Percentiles rank a stretch among this genome's conserved stretches.
Evolutionary conservation across 805 yeast genomes (phyloP).

Genomic region (Tetrapisispora phaffii): DNA sequence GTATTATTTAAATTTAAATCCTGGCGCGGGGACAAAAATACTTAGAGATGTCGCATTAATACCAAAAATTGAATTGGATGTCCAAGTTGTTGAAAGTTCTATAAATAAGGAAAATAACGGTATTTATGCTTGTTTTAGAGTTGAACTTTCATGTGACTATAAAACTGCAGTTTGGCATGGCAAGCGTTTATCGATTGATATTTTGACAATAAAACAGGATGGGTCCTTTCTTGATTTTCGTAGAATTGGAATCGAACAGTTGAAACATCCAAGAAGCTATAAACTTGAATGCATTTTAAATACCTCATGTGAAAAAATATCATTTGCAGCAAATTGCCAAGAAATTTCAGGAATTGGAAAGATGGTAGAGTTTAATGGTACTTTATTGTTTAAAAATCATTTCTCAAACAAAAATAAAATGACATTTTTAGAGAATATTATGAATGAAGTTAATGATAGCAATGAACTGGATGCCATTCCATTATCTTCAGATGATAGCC

Average conservation of each 20-base stretch:
- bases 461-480: constrained; percentile 8
- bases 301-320: constrained; percentile 17
- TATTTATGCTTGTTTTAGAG: constrained; percentile 12
- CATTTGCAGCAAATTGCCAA: constrained; percentile 30
- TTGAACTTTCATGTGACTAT: constrained; percentile 16
- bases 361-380: constrained; percentile 4
- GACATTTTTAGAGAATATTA: not conserved
- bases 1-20: constrained; percentile 32
- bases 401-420: too few species aligned
- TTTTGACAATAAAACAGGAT: constrained; percentile 23
- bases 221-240: constrained; percentile 39
- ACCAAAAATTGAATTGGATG: constrained; percentile 30
- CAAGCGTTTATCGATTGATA: constrained; percentile 25
- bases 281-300: constrained; percentile 17
- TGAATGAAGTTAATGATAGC: too few species aligned
- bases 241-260: constrained; percentile 27
- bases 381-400: not conserved
- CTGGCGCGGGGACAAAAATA: constrained; percentile 35
- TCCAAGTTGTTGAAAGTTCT: constrained; percentile 11
- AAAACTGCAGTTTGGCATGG: constrained; percentile 28
- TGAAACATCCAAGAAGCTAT: constrained; percentile 21
- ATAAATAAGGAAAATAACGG: constrained; percentile 1
- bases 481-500: constrained; percentile 23
- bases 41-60: constrained; percentile 27
- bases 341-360: constrained; percentile 30